A percentile compares a stretch with the other conserved stretches of the same genome.
These are phyloP conservation scores for Incumbomyces lentus DNA, from an alignment of 2,329 filamentous ascomycete species.

Conservation along the genomic window DNA sequence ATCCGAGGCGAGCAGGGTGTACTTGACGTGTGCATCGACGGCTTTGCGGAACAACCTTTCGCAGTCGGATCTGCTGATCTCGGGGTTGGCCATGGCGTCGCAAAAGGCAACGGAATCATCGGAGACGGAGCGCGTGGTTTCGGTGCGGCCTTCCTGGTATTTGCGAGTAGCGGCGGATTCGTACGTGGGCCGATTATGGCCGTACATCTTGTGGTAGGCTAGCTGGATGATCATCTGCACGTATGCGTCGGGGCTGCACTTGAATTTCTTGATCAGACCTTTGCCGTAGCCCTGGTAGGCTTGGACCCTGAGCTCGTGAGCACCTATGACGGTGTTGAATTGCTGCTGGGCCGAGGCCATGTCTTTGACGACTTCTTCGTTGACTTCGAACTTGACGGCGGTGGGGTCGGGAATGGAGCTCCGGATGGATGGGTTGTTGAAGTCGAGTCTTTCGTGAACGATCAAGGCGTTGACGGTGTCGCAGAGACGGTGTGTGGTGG, in stretches of 20 bases:
- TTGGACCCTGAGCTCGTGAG: constrained; percentile 87
- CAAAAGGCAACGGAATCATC: constrained; percentile 89
- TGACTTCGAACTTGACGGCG: constrained; percentile 67
- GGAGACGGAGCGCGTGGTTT: constrained; percentile 86
- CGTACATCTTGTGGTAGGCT: constrained; percentile 98
- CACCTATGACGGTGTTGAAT: constrained; percentile 69
- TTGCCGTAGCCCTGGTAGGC: constrained; percentile 97
- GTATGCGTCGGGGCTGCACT: constrained; percentile 92
- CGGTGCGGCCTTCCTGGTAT: constrained; percentile 92
- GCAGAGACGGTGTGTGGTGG: constrained; percentile 88
- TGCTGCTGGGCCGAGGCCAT: constrained; percentile 69
- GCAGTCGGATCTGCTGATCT: constrained; percentile 52
- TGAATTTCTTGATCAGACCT: constrained; percentile 98
- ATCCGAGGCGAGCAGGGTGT: constrained; percentile 79
- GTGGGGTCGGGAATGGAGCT: constrained; percentile 75
- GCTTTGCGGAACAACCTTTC: constrained; percentile 73
- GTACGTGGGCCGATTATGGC: constrained; percentile 94
- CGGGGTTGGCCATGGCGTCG: constrained; percentile 66
- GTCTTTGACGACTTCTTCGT: constrained; percentile 60
- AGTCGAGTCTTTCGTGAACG: constrained; percentile 88
- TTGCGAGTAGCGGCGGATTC: constrained; percentile 90
- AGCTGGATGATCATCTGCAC: constrained; percentile 98
- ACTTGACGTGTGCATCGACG: constrained; percentile 71
- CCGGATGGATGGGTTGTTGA: constrained; percentile 66
- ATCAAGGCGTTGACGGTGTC: constrained; percentile 89